Evolutionary conservation across 495 filamentous ascomycete genomes (phyloP).

Genomic region (Parmelia sp.): DNA sequence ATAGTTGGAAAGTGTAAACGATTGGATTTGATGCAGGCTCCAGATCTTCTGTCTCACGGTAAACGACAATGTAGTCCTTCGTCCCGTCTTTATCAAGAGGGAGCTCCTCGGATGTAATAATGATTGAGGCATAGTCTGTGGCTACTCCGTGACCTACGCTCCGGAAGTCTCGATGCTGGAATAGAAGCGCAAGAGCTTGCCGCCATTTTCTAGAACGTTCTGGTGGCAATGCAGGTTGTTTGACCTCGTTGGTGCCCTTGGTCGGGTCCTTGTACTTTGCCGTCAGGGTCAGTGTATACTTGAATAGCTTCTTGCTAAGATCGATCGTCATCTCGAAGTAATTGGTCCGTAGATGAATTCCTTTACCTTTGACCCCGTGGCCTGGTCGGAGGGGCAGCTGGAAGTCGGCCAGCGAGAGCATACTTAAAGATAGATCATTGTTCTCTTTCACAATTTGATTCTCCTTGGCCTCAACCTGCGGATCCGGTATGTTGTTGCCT

Average conservation of each 20-base stretch:
- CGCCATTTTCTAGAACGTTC: slow-evolving; percentile 2
- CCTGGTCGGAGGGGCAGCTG: slow-evolving; percentile 42
- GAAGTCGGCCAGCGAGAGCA: slow-evolving; percentile 7
- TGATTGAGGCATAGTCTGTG: slow-evolving; percentile 8
- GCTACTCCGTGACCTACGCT: slow-evolving; percentile 4
- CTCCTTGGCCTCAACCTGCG: slow-evolving; percentile 3
- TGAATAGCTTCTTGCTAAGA: slow-evolving; percentile 11
- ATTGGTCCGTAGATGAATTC: slow-evolving; percentile 12
- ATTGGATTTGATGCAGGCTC: slow-evolving; percentile 8
- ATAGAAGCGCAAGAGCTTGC: slow-evolving; percentile 20
- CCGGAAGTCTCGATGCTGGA: slow-evolving; percentile 8
- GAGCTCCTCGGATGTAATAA: slow-evolving; percentile 12
- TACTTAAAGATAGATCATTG: slow-evolving; percentile 3
- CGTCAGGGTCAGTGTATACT: slow-evolving; percentile 4
- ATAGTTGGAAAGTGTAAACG: slow-evolving; percentile 15
- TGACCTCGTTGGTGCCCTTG: background rate
- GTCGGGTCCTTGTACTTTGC: slow-evolving; percentile 10
- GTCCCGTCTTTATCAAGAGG: slow-evolving; percentile 3
- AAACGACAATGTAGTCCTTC: slow-evolving; percentile 2
- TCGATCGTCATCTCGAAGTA: slow-evolving; percentile 12
- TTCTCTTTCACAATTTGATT: background rate
- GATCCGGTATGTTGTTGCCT: background rate
- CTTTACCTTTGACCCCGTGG: slow-evolving; percentile 37
- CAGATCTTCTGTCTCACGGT: slow-evolving; percentile 15
- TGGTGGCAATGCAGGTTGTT: background rate